phyloP scores from a whole-genome alignment of 1,284 basidiomycete genomes.

The Ceratobasidium theobromae region DNA sequence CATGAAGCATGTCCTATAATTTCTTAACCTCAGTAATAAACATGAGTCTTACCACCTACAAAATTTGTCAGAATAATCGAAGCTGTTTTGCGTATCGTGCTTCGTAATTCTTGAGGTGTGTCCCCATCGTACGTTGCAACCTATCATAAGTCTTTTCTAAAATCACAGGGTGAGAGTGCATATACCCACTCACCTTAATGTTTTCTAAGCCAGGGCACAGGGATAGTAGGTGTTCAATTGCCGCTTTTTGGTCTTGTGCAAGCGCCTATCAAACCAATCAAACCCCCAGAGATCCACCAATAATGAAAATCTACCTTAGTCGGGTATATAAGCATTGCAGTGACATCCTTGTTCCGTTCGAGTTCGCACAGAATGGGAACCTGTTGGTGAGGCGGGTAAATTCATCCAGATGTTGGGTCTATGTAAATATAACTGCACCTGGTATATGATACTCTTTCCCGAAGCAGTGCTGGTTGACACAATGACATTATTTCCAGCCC shows the following conservation, averaged over 20 bases:
- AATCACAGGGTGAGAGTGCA: slow-evolving; percentile 41
- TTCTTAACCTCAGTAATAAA: slow-evolving; percentile 8
- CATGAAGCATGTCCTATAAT: slow-evolving; percentile 80
- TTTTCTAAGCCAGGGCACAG: slow-evolving; percentile 64
- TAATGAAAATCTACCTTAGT: slow-evolving; percentile 61
- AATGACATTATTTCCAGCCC: slow-evolving; percentile 69
- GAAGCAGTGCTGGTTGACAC: slow-evolving; percentile 91
- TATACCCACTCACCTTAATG: slow-evolving; percentile 55
- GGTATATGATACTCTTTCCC: slow-evolving; percentile 90
- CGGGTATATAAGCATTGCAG: slow-evolving; percentile 85
- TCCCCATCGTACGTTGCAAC: slow-evolving; percentile 89
- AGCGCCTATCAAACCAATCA: slow-evolving; percentile 68
- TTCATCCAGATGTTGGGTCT: slow-evolving; percentile 9
- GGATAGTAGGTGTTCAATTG: slow-evolving; percentile 66
- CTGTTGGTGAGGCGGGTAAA: slow-evolving; percentile 44
- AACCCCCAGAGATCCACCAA: neutral
- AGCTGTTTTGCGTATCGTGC: slow-evolving; percentile 59
- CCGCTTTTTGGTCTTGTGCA: slow-evolving; percentile 82
- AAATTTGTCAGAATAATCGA: slow-evolving; percentile 79
- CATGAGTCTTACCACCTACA: slow-evolving; percentile 48
- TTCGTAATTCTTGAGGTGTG: slow-evolving; percentile 67
- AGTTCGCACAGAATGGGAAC: slow-evolving; percentile 72
- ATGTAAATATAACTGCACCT: slow-evolving; percentile 48
- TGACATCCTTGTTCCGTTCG: slow-evolving; percentile 61
- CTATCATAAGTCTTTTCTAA: slow-evolving; percentile 38